Conservation (phyloP, 768 basidiomycete genomes). For the Phylloporus scabripes region DNA sequence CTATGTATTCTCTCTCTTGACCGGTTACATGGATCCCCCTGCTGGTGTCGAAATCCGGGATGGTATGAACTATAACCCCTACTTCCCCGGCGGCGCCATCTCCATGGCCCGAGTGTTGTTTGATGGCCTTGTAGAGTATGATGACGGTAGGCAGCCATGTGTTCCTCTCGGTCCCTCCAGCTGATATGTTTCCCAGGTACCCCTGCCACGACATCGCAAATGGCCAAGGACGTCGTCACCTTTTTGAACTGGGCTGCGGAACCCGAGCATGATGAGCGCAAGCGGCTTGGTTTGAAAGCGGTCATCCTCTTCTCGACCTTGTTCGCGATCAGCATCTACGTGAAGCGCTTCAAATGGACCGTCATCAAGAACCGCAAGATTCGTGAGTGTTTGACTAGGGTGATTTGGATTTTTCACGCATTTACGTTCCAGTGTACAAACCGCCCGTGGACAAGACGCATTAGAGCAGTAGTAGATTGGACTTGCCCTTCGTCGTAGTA, state of each 20-base stretch:
- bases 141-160: constrained; percentile 60
- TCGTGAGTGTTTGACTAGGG: constrained; percentile 43
- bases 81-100: constrained; percentile 98
- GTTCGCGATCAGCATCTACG: constrained; percentile 74
- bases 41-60: constrained; percentile 93
- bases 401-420: constrained; percentile 3
- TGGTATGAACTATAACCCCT: constrained; percentile 98
- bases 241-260: constrained; percentile 98
- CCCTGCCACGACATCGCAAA: constrained; percentile 93
- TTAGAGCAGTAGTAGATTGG: constrained; percentile 19
- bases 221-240: constrained; percentile 97
- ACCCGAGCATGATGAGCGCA: constrained; percentile 96
- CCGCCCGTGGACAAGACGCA: constrained; percentile 33
- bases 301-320: constrained; percentile 88
- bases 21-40: constrained; percentile 95
- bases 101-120: constrained; percentile 97
- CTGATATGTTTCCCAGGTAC: constrained; percentile 54
- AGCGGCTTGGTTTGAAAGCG: constrained; percentile 95
- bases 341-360: constrained; percentile 96
- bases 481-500: constrained; percentile 16
- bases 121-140: constrained; percentile 94
- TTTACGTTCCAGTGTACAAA: constrained; percentile 31
- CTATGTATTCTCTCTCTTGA: constrained; percentile 94
- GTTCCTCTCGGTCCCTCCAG: not conserved
- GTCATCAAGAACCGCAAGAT: constrained; percentile 93